Evolutionary conservation across 257 asterid genomes (phyloP).

Genomic region (Cruciata laevipes): DNA sequence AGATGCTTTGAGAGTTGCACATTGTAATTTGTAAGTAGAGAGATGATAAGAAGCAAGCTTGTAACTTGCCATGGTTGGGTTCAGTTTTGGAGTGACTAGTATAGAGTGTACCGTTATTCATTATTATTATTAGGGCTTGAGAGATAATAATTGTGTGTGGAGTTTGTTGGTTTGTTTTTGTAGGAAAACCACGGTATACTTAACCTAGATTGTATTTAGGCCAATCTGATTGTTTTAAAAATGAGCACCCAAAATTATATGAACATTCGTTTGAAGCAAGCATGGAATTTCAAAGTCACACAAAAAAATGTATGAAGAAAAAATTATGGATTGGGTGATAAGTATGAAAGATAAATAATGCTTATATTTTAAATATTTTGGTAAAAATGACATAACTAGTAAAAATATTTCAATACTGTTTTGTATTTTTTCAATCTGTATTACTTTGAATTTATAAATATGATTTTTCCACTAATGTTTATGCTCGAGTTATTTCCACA

Average conservation of each 20-base stretch:
- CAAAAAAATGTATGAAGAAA: too few species aligned
- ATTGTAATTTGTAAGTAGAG: conserved; percentile 10
- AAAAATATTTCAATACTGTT: too few species aligned
- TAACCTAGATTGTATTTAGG: neutral
- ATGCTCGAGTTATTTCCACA: too few species aligned
- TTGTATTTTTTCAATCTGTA: too few species aligned
- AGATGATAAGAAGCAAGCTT: neutral
- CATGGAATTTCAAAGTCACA: too few species aligned
- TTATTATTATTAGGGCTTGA: neutral
- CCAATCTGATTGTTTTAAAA: neutral
- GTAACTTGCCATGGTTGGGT: neutral
- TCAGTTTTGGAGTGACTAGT: neutral
- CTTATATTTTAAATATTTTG: too few species aligned
- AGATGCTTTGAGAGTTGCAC: neutral
- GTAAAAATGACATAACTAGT: too few species aligned
- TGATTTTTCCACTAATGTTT: too few species aligned
- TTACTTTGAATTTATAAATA: too few species aligned
- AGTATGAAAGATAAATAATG: too few species aligned
- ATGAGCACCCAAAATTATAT: neutral
- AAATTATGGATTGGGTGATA: too few species aligned
- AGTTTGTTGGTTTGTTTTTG: neutral
- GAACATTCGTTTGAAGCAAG: too few species aligned
- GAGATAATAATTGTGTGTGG: neutral
- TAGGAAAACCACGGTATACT: neutral
- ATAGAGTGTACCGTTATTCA: neutral